Conservation (phyloP, 75 land plant species). For the Isoetes taiwanensis region DNA sequence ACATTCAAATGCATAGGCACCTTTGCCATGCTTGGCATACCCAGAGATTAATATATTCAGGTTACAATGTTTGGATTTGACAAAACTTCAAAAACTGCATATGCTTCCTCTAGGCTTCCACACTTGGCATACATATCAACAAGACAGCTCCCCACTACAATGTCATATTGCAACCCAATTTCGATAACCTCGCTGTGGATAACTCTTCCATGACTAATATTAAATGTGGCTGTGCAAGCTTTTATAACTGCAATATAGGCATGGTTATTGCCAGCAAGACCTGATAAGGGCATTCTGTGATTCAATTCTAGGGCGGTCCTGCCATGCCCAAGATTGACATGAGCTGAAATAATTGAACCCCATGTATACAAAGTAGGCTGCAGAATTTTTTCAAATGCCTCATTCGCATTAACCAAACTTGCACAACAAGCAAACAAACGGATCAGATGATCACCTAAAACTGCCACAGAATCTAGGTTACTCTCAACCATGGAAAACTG, state of each 20-base stretch:
- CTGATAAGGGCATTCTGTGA: too few species aligned
- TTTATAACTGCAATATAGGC: not conserved
- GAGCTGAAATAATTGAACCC: too few species aligned
- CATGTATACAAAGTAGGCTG: too few species aligned
- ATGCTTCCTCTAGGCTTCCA: not conserved
- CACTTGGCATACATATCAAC: not conserved
- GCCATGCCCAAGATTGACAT: too few species aligned
- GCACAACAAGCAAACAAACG: too few species aligned
- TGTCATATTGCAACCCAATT: not conserved
- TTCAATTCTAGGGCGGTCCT: too few species aligned
- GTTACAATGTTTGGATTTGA: not conserved
- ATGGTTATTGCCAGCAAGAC: too few species aligned
- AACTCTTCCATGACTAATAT: not conserved
- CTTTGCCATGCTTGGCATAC: conserved; percentile 25
- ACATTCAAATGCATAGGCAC: conserved; percentile 25
- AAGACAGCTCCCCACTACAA: not conserved
- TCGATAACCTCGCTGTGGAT: not conserved
- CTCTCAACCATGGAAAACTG: too few species aligned
- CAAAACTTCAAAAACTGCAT: not conserved
- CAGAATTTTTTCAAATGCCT: too few species aligned
- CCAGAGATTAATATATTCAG: conserved; percentile 37
- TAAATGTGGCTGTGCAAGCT: not conserved
- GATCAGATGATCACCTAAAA: too few species aligned
- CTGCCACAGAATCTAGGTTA: too few species aligned
- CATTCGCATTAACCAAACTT: too few species aligned